Percentiles rank a stretch among this genome's conserved stretches.
These are phyloP conservation scores for Rhododendron ferrugineum DNA, from an alignment of 148 eudicot genomes.

Conservation along the genomic window DNA sequence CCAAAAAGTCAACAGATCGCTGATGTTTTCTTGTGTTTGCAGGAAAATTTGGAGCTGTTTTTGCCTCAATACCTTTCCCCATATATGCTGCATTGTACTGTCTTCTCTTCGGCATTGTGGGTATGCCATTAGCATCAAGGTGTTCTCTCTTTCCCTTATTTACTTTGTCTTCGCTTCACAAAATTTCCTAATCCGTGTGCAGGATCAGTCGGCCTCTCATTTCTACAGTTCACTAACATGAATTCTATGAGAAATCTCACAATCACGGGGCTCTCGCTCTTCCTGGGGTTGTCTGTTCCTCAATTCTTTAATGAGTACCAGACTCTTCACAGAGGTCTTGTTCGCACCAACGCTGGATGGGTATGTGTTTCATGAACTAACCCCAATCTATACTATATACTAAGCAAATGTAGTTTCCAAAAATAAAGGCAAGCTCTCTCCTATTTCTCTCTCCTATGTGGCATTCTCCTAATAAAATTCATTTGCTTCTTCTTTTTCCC, in stretches of 20 bases:
- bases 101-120: slow-evolving; percentile 85
- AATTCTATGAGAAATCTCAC: slow-evolving; percentile 96
- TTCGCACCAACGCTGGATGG: slow-evolving; percentile 96
- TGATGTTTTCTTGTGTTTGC: slow-evolving; percentile 22
- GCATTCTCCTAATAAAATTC: neutral
- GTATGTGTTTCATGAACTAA: slow-evolving; percentile 31
- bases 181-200: slow-evolving; percentile 27
- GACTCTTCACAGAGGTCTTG: slow-evolving; percentile 61
- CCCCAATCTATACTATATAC: neutral
- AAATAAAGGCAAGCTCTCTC: neutral
- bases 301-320: slow-evolving; percentile 70
- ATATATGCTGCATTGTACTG: slow-evolving; percentile 86
- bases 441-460: neutral
- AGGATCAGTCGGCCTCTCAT: slow-evolving; percentile 96
- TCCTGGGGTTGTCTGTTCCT: slow-evolving; percentile 94
- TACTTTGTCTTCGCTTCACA: neutral
- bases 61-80: slow-evolving; percentile 94
- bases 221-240: slow-evolving; percentile 98
- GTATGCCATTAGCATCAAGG: slow-evolving; percentile 36
- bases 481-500: neutral
- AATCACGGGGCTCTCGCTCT: slow-evolving; percentile 87
- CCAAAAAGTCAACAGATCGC: neutral
- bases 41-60: slow-evolving; percentile 99
- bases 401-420: neutral
- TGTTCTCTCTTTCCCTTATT: neutral